Evolutionary conservation across 176 grass and related monocot genomes (phyloP), one percentile per base, ranked within the genome.

Genomic region (Microstegium vimineum): DNA sequence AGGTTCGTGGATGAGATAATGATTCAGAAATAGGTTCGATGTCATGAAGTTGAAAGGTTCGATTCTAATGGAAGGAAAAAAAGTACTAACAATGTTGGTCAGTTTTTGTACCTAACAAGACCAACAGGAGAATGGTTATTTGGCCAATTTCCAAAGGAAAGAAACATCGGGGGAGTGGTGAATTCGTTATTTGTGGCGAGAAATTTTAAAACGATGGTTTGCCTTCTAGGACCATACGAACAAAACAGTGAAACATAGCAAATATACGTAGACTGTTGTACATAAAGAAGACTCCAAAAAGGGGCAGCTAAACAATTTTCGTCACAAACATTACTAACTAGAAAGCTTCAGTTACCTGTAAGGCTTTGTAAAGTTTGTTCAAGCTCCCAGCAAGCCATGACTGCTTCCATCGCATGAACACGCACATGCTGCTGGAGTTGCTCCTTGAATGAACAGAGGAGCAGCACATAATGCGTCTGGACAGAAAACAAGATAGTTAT

Each of bases 381-480:
- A 76, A 99, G 93, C 84, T 99, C 97, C 97, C 97, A 99, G 70
- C 97, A 99, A 80, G 91, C 97, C 93, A 99, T 95, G 40, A 99
- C 97, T 14, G 97, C 97, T 90, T 99, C 97, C 97, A 99, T 99
- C 28, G 97, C 97, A 83, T 99, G 97, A 85, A 99, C 97, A 34
- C 97, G 93, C 32, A 99, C 97, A 81, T 99, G 97, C 74, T 99
- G 97, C 76, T 99, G 97, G 25, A 99, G 89, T 71, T 96, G 93
- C 33, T 99, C 97, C 69, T 99, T 95, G 89, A 99, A 99, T 13
- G 93, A 96, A 81, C 93, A 93, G 18, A 99, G 91, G 22, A 99
- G 87, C 43, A 99, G 84, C 5, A 95, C 90, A 54, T 99, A 99
- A 52, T 99, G 97, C 66, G 97, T 91, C 97, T 99, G 83, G 52